phyloP scores from a whole-genome alignment of 257 asterid genomes.

The Dorcoceras hygrometricum region DNA sequence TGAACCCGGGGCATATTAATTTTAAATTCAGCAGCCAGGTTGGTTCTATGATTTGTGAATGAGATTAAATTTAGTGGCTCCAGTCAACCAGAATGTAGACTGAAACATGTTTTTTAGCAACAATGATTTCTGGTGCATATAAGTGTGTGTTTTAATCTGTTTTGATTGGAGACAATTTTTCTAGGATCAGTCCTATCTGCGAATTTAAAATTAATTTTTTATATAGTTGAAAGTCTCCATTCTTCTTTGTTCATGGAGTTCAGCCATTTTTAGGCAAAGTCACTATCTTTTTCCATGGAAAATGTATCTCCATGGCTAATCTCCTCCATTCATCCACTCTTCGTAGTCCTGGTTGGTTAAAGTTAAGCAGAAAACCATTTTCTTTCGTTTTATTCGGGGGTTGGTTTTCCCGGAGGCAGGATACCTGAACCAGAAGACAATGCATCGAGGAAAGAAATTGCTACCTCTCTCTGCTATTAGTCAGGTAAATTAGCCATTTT shows the following conservation, averaged over 20 bases:
- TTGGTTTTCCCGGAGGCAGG: conserved; percentile 19
- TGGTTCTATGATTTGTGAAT: conserved; percentile 14
- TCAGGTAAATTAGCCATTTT: conserved; percentile 24
- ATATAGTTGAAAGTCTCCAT: neutral
- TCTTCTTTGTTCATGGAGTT: neutral
- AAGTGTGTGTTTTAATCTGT: neutral
- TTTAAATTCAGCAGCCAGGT: neutral
- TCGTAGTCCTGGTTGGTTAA: neutral
- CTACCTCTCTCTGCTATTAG: conserved; percentile 17
- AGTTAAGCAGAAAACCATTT: conserved; percentile 9
- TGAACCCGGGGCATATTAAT: neutral
- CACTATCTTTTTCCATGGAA: neutral
- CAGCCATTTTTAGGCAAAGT: neutral
- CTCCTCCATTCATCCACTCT: neutral
- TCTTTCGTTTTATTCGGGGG: conserved; percentile 8
- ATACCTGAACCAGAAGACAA: conserved; percentile 17
- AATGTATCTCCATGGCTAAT: neutral
- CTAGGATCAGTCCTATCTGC: neutral
- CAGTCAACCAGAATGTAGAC: neutral
- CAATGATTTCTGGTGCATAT: neutral
- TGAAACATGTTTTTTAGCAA: conserved; percentile 1
- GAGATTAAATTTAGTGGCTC: conserved; percentile 1
- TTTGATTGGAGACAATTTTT: conserved; percentile 1
- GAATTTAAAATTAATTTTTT: neutral
- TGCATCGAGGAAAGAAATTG: conserved; percentile 23